These are phyloP conservation scores for Metschnikowia cubensis DNA, from an alignment of 805 yeast genomes.

Conservation along the genomic window DNA sequence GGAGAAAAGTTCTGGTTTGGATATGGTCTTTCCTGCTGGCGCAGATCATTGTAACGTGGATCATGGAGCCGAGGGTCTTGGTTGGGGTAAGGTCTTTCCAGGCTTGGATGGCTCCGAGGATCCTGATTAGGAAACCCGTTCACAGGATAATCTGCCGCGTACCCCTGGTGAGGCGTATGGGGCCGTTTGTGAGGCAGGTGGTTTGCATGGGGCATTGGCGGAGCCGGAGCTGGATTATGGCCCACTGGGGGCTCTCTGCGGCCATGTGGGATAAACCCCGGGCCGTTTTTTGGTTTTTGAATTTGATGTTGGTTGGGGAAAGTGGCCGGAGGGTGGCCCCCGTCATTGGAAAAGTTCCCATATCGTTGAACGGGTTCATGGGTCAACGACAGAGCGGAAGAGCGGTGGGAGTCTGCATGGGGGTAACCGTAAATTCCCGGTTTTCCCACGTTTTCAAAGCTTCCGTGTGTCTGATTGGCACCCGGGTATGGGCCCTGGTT, in stretches of 20 bases:
- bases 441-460: not conserved
- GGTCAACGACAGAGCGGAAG: constrained; percentile 5
- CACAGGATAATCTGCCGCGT: not conserved
- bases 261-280: not conserved
- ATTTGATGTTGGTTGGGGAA: not conserved
- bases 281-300: not conserved
- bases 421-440: not conserved
- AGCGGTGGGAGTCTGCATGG: not conserved
- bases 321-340: not conserved
- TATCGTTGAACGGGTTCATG: not conserved
- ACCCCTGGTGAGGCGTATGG: not conserved
- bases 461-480: not conserved
- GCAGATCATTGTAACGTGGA: not conserved
- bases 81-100: too few relatives aligned
- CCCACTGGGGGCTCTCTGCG: not conserved
- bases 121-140: not conserved
- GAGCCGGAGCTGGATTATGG: not conserved
- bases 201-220: not conserved
- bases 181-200: not conserved
- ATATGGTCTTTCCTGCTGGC: not conserved
- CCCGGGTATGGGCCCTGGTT: not conserved
- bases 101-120: too few relatives aligned
- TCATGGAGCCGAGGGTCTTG: not conserved
- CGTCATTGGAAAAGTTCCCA: not conserved
- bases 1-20: not conserved